Base-by-base conservation (phyloP, 768 basidiomycete genomes). In the Mycena filopes region DNA sequence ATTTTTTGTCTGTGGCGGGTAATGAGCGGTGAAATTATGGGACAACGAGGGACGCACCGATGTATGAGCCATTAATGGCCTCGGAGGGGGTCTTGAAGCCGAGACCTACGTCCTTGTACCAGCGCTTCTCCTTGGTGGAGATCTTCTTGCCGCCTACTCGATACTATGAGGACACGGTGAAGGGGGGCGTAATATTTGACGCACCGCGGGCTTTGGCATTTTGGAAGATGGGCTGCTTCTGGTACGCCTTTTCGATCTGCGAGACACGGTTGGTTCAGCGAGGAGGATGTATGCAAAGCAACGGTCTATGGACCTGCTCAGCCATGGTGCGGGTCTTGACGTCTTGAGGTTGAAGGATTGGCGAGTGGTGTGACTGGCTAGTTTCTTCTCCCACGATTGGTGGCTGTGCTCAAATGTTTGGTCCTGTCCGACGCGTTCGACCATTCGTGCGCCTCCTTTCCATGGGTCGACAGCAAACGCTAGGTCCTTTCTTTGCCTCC, bases 71-170 rank as follows among this genome's bases (percentile, higher is more conserved):
- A 60, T 87, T 94, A 77, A 99, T 94, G 58, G 98, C 98, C 74
- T 98, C 96, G 69, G 89, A 74, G 49, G 98, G 98, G 29, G 96
- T 99, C 88, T 98, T 96, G 84, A 94, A 98, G 48, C 95, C 95
- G 63, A 98, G 84, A 74, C 96, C 96, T 75, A 98, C 93, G 82
- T 98, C 95, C 89, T 98, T 99, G 84, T 93, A 98, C 97, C 98
- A 99, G 79, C 98, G 86, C 88, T 92, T 98, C 71, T 95, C 92
- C 87, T 91, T 98, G 72, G 95, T 95, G 55, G 91, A 86, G 71
- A 96, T 85, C 86, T 97, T 97, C 87, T 95, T 95, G 72, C 91
- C 89, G 75, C 85, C 95, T 94, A 42, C 4, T 21, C 23, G 29
- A 36, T 10, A 56, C n/a, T 11, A 28, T 55, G 43, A 62, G 56